Evolutionary conservation across 2,329 filamentous ascomycete species (phyloP).

Genomic region (Hymenoscyphus infarciens): DNA sequence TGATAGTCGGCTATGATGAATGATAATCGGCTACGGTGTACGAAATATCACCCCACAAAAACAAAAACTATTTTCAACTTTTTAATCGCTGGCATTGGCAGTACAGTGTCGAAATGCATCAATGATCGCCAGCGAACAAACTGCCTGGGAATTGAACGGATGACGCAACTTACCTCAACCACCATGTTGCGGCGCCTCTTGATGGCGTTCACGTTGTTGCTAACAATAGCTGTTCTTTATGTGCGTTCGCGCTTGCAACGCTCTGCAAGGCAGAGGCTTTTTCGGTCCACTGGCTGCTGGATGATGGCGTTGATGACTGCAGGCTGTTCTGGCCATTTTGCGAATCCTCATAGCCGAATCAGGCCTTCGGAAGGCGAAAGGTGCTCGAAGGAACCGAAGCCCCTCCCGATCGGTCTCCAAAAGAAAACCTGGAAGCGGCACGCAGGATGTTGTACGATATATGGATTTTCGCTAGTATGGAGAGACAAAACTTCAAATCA

Average conservation of each 20-base stretch:
- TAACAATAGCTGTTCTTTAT: background rate
- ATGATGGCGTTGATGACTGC: background rate
- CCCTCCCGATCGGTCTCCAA: too few species aligned
- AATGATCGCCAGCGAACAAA: background rate
- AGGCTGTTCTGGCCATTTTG: background rate
- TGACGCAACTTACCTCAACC: background rate
- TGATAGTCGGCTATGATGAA: constrained; percentile 3
- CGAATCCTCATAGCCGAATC: background rate
- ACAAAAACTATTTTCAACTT: background rate
- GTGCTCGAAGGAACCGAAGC: too few species aligned
- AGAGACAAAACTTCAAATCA: too few species aligned
- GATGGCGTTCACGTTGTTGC: background rate
- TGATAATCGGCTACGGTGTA: constrained; percentile 4
- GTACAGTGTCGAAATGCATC: background rate
- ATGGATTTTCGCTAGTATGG: too few species aligned
- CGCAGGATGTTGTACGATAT: too few species aligned
- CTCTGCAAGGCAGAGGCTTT: background rate
- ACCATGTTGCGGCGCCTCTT: background rate
- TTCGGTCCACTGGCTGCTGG: background rate
- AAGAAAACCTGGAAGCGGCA: too few species aligned
- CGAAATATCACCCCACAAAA: constrained; percentile 16
- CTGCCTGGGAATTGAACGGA: background rate
- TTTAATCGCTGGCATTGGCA: background rate
- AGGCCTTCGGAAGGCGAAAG: background rate
- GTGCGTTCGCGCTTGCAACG: background rate